These are phyloP conservation scores for Perilla frutescens DNA, from an alignment of 257 asterid species.

Conservation along the genomic window DNA sequence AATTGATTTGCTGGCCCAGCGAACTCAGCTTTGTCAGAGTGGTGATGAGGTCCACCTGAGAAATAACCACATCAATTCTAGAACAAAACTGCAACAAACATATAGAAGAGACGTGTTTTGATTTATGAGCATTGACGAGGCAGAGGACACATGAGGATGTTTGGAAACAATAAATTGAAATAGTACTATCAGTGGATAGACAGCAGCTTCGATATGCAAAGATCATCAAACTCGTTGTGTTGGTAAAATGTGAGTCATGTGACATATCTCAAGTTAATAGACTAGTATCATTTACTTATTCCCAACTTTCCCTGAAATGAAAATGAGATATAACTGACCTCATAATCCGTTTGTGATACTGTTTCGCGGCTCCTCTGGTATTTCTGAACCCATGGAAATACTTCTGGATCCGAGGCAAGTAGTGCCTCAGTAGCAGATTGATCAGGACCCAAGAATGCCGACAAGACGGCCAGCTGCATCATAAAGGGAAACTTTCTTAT, in stretches of 20 bases:
- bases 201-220: no score
- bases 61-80: not conserved
- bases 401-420: slow-evolving; percentile 84
- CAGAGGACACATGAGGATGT: not conserved
- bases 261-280: no score
- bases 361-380: slow-evolving; percentile 98
- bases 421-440: slow-evolving; percentile 80
- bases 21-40: slow-evolving; percentile 77
- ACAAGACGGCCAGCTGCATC: slow-evolving; percentile 89
- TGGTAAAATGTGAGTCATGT: no score
- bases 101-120: no score
- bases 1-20: slow-evolving; percentile 87
- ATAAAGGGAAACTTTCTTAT: not conserved
- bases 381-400: slow-evolving; percentile 87
- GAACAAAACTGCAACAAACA: not conserved
- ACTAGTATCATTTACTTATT: no score
- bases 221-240: not conserved
- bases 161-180: not conserved
- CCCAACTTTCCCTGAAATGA: no score
- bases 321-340: slow-evolving; percentile 46
- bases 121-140: not conserved
- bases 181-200: no score
- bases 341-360: slow-evolving; percentile 89
- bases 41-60: slow-evolving; percentile 93
- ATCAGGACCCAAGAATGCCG: slow-evolving; percentile 93